Evolutionary conservation across 73 alveolate species (phyloP).

Genomic region (Urostyla sp.): DNA sequence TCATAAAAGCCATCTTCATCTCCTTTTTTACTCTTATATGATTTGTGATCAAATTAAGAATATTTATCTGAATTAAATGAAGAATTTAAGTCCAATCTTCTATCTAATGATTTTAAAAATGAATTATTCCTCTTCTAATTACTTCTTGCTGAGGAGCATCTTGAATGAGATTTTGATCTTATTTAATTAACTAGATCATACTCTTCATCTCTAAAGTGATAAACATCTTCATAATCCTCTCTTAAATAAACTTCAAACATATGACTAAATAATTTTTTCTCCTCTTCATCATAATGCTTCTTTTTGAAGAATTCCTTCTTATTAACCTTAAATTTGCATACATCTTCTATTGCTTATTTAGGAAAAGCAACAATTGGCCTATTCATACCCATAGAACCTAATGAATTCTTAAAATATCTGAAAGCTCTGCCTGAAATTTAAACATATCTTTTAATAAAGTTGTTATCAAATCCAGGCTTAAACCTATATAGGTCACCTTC

Average conservation of each 20-base stretch:
- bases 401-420: conserved; percentile 32
- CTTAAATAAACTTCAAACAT: conserved; percentile 42
- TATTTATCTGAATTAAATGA: background rate
- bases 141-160: background rate
- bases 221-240: conserved; percentile 48
- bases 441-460: conserved; percentile 24
- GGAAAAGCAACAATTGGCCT: conserved; percentile 43
- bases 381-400: conserved; percentile 4
- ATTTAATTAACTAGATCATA: too few species aligned
- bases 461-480: conserved; percentile 23
- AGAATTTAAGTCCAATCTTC: background rate
- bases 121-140: background rate
- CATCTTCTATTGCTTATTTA: conserved; percentile 38
- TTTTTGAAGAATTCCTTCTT: conserved; percentile 1
- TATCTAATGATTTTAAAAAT: background rate
- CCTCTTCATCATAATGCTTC: background rate
- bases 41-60: too few species aligned
- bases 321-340: background rate
- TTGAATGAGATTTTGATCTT: background rate
- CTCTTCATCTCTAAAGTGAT: conserved; percentile 20
- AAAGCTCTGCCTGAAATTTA: conserved; percentile 27
- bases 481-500: conserved; percentile 44
- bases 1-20: too few species aligned
- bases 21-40: too few species aligned
- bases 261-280: conserved; percentile 4